Evolutionary conservation across 306 rosid species (phyloP).

Genomic region (Prunus kanzakura): DNA sequence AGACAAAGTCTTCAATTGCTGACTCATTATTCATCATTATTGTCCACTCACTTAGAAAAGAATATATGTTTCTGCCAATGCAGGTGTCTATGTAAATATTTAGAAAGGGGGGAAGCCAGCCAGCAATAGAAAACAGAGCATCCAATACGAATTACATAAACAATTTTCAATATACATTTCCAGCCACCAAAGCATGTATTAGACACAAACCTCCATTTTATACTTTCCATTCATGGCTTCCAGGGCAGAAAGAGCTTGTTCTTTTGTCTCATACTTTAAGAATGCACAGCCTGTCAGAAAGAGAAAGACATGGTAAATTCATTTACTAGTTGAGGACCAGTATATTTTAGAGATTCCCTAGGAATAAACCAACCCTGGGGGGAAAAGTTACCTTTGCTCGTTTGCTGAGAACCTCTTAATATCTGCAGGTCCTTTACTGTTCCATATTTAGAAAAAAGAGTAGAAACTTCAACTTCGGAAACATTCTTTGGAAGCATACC

Average conservation of each 20-base stretch:
- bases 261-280: slow-evolving; percentile 91
- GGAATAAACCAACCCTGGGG: not conserved
- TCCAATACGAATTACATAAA: not conserved
- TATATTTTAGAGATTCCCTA: not conserved
- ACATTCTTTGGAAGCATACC: slow-evolving; percentile 99
- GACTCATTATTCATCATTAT: not conserved
- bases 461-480: slow-evolving; percentile 74
- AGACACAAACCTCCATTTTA: slow-evolving; percentile 84
- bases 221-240: slow-evolving; percentile 84
- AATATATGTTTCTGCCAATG: not conserved
- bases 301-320: slow-evolving; percentile 7
- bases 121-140: not conserved
- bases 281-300: slow-evolving; percentile 82
- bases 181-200: slow-evolving; percentile 12
- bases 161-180: slow-evolving; percentile 12
- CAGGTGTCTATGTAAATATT: not conserved
- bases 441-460: slow-evolving; percentile 73
- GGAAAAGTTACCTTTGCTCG: slow-evolving; percentile 71
- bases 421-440: slow-evolving; percentile 84
- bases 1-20: not conserved
- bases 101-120: not conserved
- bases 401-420: slow-evolving; percentile 92
- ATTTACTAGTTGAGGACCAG: slow-evolving; percentile 3
- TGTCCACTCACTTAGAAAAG: not conserved
- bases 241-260: slow-evolving; percentile 85